These are phyloP conservation scores for Xanthoparmelia taractica DNA, from an alignment of 495 filamentous ascomycete species.

Conservation along the genomic window DNA sequence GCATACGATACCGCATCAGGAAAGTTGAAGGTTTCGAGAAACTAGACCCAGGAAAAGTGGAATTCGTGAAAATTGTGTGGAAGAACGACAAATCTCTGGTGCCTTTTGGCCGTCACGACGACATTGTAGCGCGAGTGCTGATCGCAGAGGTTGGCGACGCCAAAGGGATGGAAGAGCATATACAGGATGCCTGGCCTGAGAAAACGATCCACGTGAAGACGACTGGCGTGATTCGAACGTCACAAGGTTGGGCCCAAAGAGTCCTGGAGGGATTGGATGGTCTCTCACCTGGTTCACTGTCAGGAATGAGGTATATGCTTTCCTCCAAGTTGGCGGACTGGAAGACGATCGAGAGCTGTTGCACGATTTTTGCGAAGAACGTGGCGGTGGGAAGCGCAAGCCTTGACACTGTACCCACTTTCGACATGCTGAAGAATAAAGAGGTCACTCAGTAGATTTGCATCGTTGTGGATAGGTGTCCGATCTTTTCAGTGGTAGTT, in stretches of 20 bases:
- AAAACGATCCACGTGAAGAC: background rate
- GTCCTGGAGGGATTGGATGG: background rate
- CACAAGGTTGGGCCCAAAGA: background rate
- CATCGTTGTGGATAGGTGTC: background rate
- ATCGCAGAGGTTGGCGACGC: background rate
- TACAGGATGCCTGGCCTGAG: background rate
- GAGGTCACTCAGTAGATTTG: background rate
- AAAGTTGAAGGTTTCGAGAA: background rate
- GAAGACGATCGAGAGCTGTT: background rate
- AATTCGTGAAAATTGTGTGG: background rate
- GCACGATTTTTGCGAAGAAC: background rate
- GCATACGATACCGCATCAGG: conserved; percentile 1
- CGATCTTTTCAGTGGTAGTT: background rate
- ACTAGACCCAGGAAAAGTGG: background rate
- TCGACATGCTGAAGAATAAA: background rate
- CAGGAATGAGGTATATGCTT: too few species aligned
- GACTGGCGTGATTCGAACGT: background rate
- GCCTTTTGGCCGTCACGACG: conserved; percentile 3
- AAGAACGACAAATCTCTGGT: background rate
- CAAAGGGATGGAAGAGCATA: background rate
- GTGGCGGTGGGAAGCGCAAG: background rate
- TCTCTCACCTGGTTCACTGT: background rate
- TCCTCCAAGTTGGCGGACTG: background rate
- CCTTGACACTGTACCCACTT: background rate
- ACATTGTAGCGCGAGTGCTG: background rate